Evolutionary conservation across 1,284 basidiomycete species (phyloP), one percentile per base, ranked within the genome.

Genomic region (Papiliotrema laurentii): DNA sequence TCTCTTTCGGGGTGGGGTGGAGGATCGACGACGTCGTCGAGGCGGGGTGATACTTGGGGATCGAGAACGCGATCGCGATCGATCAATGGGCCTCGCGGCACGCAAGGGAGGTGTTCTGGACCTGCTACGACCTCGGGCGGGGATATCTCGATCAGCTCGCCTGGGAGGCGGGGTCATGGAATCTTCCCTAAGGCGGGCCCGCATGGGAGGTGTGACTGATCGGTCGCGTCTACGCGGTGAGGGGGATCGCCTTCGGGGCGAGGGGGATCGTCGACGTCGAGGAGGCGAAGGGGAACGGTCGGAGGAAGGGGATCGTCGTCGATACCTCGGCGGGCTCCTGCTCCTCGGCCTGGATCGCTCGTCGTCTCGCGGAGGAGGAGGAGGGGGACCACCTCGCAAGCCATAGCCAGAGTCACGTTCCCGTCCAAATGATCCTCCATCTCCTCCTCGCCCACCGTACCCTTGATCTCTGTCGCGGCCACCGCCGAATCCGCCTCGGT

Each of bases 91-190:
- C 24, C 21, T 33, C 10, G 45, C 39, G 48, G 55, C 56, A 27
- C 42, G 48, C 2, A 57, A 54, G 5, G 58, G 56, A 19, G 58
- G 57, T 4, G 58, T 58, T n/a, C 59, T 39, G 13, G 57, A 52
- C 19, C 50, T 47, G 27, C 49, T 34, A 48, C 56, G 22, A 18
- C 42, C 47, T 44, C 49, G 38, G n/a, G 33, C 27, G 9, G 30
- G 30, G 16, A 10, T 16, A 26, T 25, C 9, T 19, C 35, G 28
- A 41, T 38, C 25, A 40, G 11, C 16, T 33, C 33, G 40, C 22
- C 30, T 9, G 9, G 30, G 30, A 31, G 30, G 16, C 10, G 31
- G 24, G 31, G 26, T 28, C 34, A n/a, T 48, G 46, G 27, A 40
- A 34, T 3, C 27, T 10, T 9, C 9, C 30, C 39, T 35, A 41